These are phyloP conservation scores for Hawksworthiomyces lignivorus DNA, from an alignment of 2,329 filamentous ascomycete genomes.

Conservation along the genomic window DNA sequence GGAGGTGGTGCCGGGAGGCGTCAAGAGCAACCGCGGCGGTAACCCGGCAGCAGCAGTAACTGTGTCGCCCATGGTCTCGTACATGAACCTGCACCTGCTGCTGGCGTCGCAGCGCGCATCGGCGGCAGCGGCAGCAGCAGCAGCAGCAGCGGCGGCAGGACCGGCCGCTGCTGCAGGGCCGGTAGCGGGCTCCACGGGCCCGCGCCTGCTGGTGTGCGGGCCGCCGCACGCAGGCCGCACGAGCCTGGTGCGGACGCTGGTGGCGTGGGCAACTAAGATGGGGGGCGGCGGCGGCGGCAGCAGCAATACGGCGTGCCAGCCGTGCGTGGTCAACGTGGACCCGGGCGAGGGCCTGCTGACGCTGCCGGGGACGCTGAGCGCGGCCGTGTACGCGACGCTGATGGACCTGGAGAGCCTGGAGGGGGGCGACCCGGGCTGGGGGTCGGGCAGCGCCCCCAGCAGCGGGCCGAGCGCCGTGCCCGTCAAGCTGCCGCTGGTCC, in stretches of 20 bases:
- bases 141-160: conserved; percentile 26
- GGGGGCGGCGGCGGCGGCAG: conserved; percentile 26
- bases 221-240: conserved; percentile 77
- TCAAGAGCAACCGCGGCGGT: conserved; percentile 25
- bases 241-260: conserved; percentile 66
- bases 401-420: conserved; percentile 74
- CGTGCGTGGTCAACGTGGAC: conserved; percentile 78
- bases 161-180: conserved; percentile 32
- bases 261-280: conserved; percentile 69
- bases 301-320: conserved; percentile 42
- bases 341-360: conserved; percentile 71
- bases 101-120: conserved; percentile 65
- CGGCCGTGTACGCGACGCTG: conserved; percentile 77
- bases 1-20: conserved; percentile 37
- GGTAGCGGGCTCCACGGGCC: conserved; percentile 49
- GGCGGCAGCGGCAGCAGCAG: conserved; percentile 36
- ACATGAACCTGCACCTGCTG: conserved; percentile 82
- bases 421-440: conserved; percentile 67
- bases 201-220: conserved; percentile 78
- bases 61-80: conserved; percentile 65
- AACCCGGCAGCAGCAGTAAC: not conserved
- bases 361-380: conserved; percentile 74
- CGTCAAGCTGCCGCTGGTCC: conserved; percentile 85
- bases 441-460: conserved; percentile 85
- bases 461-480: conserved; percentile 82